These are phyloP conservation scores for Patellaria atrata DNA, from an alignment of 495 filamentous ascomycete species.

Conservation along the genomic window DNA sequence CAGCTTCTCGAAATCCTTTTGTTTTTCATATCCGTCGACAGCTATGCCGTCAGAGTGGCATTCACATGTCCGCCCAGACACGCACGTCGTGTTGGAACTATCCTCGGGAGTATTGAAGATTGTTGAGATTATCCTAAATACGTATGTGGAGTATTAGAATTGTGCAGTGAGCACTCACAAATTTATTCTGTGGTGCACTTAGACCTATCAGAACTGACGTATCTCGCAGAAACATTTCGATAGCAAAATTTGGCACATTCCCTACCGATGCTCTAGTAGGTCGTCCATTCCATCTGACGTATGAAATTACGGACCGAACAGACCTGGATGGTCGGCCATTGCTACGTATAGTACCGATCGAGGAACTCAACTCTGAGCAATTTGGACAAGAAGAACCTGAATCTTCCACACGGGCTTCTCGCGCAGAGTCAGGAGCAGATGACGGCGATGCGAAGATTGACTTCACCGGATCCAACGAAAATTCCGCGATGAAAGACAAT, in stretches of 20 bases:
- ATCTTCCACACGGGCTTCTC: no score
- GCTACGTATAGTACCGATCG: constrained; percentile 64
- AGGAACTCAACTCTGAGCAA: constrained; percentile 72
- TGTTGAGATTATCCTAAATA: constrained; percentile 54
- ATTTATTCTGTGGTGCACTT: no score
- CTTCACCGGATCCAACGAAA: constrained; percentile 35
- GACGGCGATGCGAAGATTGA: constrained; percentile 34
- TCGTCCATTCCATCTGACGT: constrained; percentile 80
- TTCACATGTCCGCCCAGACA: constrained; percentile 43
- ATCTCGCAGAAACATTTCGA: constrained; percentile 51
- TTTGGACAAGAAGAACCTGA: constrained; percentile 36
- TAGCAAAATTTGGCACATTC: constrained; percentile 85
- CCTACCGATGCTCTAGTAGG: constrained; percentile 73
- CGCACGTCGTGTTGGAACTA: constrained; percentile 49
- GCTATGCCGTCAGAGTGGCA: no score
- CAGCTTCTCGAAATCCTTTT: no score
- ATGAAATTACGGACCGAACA: constrained; percentile 61
- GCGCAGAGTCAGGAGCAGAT: constrained; percentile 35
- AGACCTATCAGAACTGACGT: constrained; percentile 11
- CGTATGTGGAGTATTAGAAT: constrained; percentile 41
- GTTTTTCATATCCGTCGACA: no score
- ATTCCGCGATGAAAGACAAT: constrained; percentile 58
- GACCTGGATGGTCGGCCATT: constrained; percentile 40
- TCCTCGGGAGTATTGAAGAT: constrained; percentile 52
- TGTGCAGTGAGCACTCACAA: constrained; percentile 21